These are phyloP conservation scores for Leccinellum albellum DNA, from an alignment of 768 basidiomycete species.

Conservation along the genomic window DNA sequence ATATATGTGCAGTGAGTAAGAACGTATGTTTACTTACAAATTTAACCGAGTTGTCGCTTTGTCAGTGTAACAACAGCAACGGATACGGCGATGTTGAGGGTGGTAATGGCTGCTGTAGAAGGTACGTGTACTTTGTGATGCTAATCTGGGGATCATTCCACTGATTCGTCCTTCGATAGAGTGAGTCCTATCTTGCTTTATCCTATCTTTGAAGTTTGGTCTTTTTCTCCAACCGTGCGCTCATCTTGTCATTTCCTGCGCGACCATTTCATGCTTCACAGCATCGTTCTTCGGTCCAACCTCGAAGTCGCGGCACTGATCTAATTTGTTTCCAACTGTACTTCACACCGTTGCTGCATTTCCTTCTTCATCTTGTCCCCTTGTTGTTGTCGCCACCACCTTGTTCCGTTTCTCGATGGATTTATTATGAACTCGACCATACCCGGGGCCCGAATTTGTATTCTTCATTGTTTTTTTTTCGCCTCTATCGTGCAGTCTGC, in stretches of 20 bases:
- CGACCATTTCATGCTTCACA: constrained; percentile 18
- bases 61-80: constrained; percentile 83
- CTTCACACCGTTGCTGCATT: constrained; percentile 4
- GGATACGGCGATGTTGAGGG: constrained; percentile 81
- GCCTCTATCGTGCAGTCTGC: constrained; percentile 6
- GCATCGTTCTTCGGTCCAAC: constrained; percentile 38
- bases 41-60: constrained; percentile 2
- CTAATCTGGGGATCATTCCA: background rate
- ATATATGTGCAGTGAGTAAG: constrained; percentile 86
- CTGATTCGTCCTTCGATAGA: constrained; percentile 41
- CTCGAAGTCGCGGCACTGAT: constrained; percentile 33
- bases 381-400: constrained; percentile 19
- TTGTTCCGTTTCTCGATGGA: constrained; percentile 16
- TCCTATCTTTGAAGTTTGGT: constrained; percentile 20
- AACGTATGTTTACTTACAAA: constrained; percentile 2
- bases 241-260: constrained; percentile 21
- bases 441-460: constrained; percentile 1
- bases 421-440: constrained; percentile 15
- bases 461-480: constrained; percentile 2
- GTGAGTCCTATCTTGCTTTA: constrained; percentile 50
- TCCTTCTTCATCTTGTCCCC: constrained; percentile 8
- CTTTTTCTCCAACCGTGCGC: constrained; percentile 20
- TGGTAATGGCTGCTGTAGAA: constrained; percentile 96
- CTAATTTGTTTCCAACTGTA: constrained; percentile 25
- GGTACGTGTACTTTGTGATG: constrained; percentile 45